Base-by-base conservation (phyloP, 345 rosid genomes). In the Euclidium syriacum region DNA sequence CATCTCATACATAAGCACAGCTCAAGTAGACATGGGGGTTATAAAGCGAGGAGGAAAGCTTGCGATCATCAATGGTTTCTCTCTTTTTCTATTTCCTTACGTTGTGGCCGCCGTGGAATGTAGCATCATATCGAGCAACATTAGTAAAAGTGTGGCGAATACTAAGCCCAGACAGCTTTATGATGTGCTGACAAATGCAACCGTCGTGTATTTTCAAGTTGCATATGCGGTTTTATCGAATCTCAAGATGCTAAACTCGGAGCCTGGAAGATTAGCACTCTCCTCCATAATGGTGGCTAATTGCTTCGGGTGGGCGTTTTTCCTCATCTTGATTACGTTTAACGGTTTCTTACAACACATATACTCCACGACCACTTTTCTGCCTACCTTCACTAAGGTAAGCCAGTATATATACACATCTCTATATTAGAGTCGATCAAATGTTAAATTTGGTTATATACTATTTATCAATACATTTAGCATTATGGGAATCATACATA, bases 191-290 rank as follows among this genome's bases (percentile, higher is more conserved):
- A 33, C 52, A 22, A 52, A 66, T 46, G 38, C 53, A 32, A 6
- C 72, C 0, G 11, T 49, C 2, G 41, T 67, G 46, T 70, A 65
- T 12, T 79, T 79, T 27, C 80, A 70, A 34, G 76, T 55, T 6
- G 23, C 71, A 1, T 48, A 67, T 19, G 25, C 52, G 4, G 44
- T 74, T 5, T 65, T 79, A 6, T 43, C 77, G 1, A 79, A 76
- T 7, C 75, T 79, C 10, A 79, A 76, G 43, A 62, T 79, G 57
- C 67, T 77, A 0, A 79, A 79, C 46, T 74, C 81, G 0, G 80
- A 79, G 60, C 57, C 75, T 0, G 83, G 83, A 8, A 70, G 75
- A 38, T 60, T 79, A 4, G 75, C 80, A 2, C 68, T 76, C 3
- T 64, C 79, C 44, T 73, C 80, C 20, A 65, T 79, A 0, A 46